Evolutionary conservation across 768 basidiomycete species (phyloP), one percentile per base, ranked within the genome.

Genomic region (Suillus lakei): DNA sequence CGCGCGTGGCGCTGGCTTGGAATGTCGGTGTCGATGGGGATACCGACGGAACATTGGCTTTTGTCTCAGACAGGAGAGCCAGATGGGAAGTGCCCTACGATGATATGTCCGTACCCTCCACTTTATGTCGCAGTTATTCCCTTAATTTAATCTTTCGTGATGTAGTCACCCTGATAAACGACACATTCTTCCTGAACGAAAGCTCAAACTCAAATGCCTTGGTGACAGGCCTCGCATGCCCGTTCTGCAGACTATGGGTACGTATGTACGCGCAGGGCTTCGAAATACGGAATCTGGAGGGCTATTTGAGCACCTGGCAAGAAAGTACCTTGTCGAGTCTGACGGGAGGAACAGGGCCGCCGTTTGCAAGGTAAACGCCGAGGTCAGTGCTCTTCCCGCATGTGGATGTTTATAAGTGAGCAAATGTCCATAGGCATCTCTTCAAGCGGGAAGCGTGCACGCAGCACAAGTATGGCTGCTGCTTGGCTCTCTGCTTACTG

Each of bases 31-130:
- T 51, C 26, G 63, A 64, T 32, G 64, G 72, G 21, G 60, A 66
- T 4, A 76, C 82, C 15, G 69, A 76, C 1, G 91, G 91, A 4
- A 81, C 87, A 3, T 73, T 95, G 51, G 80, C 88, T 7, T 94
- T 95, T 68, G 87, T 90, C 13, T 74, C 85, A 2, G 91, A 91
- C 61, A 78, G 76, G n/a, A 79, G 77, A 48, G 67, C 71, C 6
- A 73, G 73, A 44, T 88, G 85, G 82, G 91, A 93, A 69, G 73
- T 89, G 3, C 93, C 93, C 3, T 95, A 91, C 65, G 93, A 95
- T 67, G 93, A 95, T 70, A 70, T 89, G 93, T 93, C 70, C 61
- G 88, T 77, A 18, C 15, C n/a, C 18, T 59, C 39, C 8, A 4
- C 26, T 21, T 41, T 30, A 4, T 59, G 23, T 41, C 26, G 10